Base-by-base conservation (phyloP, 257 asterid genomes). In the Linaria vulgaris region DNA sequence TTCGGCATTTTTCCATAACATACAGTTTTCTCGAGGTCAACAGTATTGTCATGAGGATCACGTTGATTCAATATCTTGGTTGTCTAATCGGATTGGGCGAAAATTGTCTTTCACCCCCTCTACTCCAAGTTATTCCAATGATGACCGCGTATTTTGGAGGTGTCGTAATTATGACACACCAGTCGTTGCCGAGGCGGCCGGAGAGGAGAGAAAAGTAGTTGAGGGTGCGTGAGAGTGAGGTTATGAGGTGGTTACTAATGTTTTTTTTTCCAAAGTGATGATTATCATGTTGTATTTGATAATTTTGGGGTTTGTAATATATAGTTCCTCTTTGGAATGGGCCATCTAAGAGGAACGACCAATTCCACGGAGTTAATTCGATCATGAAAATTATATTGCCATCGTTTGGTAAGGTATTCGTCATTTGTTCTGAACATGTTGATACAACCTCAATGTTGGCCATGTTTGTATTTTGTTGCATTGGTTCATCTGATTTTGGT, bases 121-220 rank as follows among this genome's bases (percentile, higher is more conserved):
- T n/a, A n/a, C n/a, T n/a, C n/a, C n/a, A n/a, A n/a, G n/a, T n/a
- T n/a, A n/a, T n/a, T n/a, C n/a, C n/a, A n/a, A n/a, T n/a, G n/a
- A n/a, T n/a, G n/a, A n/a, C n/a, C n/a, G n/a, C n/a, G n/a, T n/a
- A n/a, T n/a, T n/a, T n/a, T n/a, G n/a, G n/a, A n/a, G n/a, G n/a
- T n/a, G n/a, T n/a, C n/a, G n/a, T n/a, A n/a, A n/a, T n/a, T n/a
- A n/a, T n/a, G n/a, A n/a, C n/a, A n/a, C n/a, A n/a, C n/a, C n/a
- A n/a, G n/a, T n/a, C n/a, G n/a, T n/a, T n/a, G n/a, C n/a, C 71
- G 10, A 84, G 43, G 56, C 86, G 89, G 49, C 91, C 95, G 6
- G 80, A 80, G 31, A 84, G 80, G 0, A 80, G 85, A 22, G 88
- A 82, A 17, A 82, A 86, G 78, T 69, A 79, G 60, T 41, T 55